phyloP scores from a whole-genome alignment of 257 asterid species.

The Lavandula angustifolia region DNA sequence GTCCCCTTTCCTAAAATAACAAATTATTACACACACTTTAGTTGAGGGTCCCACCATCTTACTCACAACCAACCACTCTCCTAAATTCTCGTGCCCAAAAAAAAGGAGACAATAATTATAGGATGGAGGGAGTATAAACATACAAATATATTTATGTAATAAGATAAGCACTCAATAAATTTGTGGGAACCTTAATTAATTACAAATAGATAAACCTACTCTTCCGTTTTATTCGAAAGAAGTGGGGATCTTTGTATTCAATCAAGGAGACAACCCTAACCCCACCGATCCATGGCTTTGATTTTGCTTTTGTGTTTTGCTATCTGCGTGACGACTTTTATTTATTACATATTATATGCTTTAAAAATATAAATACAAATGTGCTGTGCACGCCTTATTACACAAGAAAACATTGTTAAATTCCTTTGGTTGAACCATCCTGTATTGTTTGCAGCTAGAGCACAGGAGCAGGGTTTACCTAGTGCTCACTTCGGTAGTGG shows the following conservation, averaged over 20 bases:
- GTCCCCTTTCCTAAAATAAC: too few relatives aligned
- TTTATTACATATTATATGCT: not conserved
- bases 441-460: too few relatives aligned
- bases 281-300: slow-evolving; percentile 32
- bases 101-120: too few relatives aligned
- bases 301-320: slow-evolving; percentile 27
- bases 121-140: too few relatives aligned
- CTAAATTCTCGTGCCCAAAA: too few relatives aligned
- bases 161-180: not conserved
- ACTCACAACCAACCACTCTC: too few relatives aligned
- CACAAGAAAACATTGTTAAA: not conserved
- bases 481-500: too few relatives aligned
- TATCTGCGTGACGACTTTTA: slow-evolving; percentile 16
- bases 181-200: not conserved
- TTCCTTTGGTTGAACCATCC: too few relatives aligned
- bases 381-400: not conserved
- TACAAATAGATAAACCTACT: not conserved
- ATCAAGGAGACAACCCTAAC: slow-evolving; percentile 50
- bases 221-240: not conserved
- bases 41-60: too few relatives aligned
- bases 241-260: slow-evolving; percentile 59
- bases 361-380: not conserved
- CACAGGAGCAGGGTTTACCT: too few relatives aligned
- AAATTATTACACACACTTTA: too few relatives aligned
- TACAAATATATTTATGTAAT: too few relatives aligned